These are phyloP conservation scores for Arthroderma sp. DNA, from an alignment of 2,329 filamentous ascomycete species.

Conservation along the genomic window DNA sequence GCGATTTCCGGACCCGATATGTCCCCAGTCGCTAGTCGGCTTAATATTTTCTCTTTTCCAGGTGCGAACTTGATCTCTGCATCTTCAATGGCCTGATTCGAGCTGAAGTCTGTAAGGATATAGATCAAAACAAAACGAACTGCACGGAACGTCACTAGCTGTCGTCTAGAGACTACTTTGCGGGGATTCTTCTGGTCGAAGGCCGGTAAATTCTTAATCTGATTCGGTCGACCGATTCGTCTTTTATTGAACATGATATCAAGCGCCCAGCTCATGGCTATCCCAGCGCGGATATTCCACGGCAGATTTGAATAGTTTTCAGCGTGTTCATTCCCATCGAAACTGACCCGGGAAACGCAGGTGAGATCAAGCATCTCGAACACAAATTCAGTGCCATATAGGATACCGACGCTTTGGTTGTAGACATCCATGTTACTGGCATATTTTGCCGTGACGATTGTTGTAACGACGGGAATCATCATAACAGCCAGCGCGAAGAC, in stretches of 20 bases:
- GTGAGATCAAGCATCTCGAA: constrained; percentile 6
- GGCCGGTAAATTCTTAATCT: neutral
- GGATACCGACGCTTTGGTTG: constrained; percentile 2
- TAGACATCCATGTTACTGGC: neutral
- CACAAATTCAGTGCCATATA: neutral
- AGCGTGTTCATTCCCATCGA: neutral
- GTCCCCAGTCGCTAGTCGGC: neutral
- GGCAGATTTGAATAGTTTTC: neutral
- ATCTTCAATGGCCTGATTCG: constrained; percentile 2
- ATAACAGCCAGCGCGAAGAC: constrained; percentile 1
- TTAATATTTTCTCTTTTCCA: constrained; percentile 4
- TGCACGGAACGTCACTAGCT: constrained; percentile 4
- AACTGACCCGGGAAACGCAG: constrained; percentile 4
- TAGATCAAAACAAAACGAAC: constrained; percentile 5
- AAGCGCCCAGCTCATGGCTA: neutral
- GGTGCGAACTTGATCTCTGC: constrained; percentile 2
- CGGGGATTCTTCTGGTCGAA: neutral
- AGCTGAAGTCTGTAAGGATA: constrained; percentile 5
- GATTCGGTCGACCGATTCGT: constrained; percentile 1
- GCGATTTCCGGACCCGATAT: constrained; percentile 2
- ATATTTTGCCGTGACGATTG: constrained; percentile 1
- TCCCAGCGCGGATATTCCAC: neutral
- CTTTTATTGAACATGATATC: constrained; percentile 2
- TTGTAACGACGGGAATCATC: constrained; percentile 1
- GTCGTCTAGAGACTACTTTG: neutral